These are phyloP conservation scores for Kernera saxatilis DNA, from an alignment of 345 rosid species.

Conservation along the genomic window DNA sequence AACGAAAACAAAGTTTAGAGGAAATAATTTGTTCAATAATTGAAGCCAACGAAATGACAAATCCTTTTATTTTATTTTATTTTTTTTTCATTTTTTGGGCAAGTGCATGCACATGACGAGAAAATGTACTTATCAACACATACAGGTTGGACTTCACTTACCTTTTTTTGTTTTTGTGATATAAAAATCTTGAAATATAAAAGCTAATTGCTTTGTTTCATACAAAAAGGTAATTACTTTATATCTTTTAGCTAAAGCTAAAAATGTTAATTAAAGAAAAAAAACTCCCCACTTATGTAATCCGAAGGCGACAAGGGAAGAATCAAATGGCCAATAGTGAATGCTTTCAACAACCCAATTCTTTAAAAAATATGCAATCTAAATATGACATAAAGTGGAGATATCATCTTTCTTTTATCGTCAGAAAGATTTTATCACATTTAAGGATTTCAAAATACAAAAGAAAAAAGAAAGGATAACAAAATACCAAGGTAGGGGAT, in stretches of 20 bases:
- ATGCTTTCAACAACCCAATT: slow-evolving; percentile 27
- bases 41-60: slow-evolving; percentile 28
- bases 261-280: slow-evolving; percentile 7
- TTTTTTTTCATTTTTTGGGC: background rate
- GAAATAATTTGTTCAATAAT: slow-evolving; percentile 20
- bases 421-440: background rate
- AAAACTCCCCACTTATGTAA: slow-evolving; percentile 19
- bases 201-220: slow-evolving; percentile 25
- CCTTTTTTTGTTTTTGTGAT: background rate
- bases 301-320: slow-evolving; percentile 18
- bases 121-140: slow-evolving; percentile 16
- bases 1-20: background rate
- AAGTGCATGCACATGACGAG: slow-evolving; percentile 32
- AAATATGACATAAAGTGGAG: background rate
- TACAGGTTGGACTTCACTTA: slow-evolving; percentile 32
- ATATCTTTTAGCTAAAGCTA: slow-evolving; percentile 17
- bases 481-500: background rate
- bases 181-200: background rate
- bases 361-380: background rate
- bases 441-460: background rate
- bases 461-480: too few relatives aligned
- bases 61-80: background rate
- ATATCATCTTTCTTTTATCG: background rate
- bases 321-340: slow-evolving; percentile 17
- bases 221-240: slow-evolving; percentile 19